Evolutionary conservation across 139 green algal genomes (phyloP).

Genomic region (Monoraphidium neglectum): DNA sequence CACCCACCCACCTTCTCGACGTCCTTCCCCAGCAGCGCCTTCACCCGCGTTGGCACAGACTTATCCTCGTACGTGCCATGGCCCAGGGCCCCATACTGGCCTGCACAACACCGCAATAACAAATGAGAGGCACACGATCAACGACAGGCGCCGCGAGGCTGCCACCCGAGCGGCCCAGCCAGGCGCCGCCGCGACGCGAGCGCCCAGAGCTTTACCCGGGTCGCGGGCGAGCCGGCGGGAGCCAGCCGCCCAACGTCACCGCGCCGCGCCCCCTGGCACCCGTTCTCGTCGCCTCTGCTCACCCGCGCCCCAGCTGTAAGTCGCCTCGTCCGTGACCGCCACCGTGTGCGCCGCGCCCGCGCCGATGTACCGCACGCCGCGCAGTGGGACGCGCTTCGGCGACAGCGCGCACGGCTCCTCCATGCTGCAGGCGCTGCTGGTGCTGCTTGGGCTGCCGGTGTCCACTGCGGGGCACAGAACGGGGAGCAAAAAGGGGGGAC

Average conservation of each 20-base stretch:
- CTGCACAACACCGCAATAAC: too few species aligned
- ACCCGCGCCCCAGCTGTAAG: constrained; percentile 79
- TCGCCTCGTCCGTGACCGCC: constrained; percentile 61
- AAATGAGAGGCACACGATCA: too few species aligned
- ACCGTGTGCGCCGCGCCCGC: constrained; percentile 77
- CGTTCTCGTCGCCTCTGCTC: constrained; percentile 45
- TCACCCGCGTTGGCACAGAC: constrained; percentile 34
- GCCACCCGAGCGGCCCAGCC: too few species aligned
- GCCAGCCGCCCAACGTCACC: too few species aligned
- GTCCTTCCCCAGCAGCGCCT: constrained; percentile 26
- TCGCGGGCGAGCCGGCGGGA: too few species aligned
- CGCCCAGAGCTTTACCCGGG: too few species aligned
- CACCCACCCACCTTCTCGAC: constrained; percentile 57
- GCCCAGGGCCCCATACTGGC: constrained; percentile 26
- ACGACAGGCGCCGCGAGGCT: too few species aligned
- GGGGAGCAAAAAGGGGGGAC: too few species aligned
- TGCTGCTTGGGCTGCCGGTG: constrained; percentile 27
- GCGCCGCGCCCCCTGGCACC: too few species aligned
- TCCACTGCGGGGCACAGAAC: too few species aligned
- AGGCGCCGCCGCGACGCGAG: too few species aligned
- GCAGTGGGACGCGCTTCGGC: constrained; percentile 39
- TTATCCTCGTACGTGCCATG: constrained; percentile 35
- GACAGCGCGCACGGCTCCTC: constrained; percentile 31
- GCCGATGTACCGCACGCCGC: constrained; percentile 68
- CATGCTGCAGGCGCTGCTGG: constrained; percentile 34